These are phyloP conservation scores for Fusarium sterilihyphosum DNA, from an alignment of 2,329 filamentous ascomycete genomes.

Conservation along the genomic window DNA sequence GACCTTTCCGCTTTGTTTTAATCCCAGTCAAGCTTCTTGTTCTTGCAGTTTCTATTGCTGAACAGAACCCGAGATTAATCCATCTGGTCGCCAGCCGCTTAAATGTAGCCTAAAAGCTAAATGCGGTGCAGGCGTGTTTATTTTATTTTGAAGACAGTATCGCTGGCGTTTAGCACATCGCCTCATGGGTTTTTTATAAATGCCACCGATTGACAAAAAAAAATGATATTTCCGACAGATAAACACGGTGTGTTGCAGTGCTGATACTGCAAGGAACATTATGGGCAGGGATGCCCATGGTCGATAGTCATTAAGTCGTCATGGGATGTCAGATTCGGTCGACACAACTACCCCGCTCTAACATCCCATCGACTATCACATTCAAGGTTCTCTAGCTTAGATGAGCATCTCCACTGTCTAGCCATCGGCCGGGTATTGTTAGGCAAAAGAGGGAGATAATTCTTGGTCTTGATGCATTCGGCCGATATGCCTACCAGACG, in stretches of 20 bases:
- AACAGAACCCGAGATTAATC: too few species aligned
- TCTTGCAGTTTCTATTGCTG: too few species aligned
- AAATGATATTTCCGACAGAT: neutral
- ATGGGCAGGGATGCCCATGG: neutral
- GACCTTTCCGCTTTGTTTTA: neutral
- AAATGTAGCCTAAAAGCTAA: neutral
- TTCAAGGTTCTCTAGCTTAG: neutral
- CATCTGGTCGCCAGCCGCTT: neutral
- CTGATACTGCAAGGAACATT: neutral
- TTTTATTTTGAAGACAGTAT: neutral
- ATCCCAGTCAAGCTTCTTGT: too few species aligned
- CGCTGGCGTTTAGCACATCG: neutral
- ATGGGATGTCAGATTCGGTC: neutral
- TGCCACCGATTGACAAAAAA: neutral
- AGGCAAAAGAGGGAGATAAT: neutral
- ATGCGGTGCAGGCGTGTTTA: neutral
- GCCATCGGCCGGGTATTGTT: neutral
- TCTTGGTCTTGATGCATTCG: neutral
- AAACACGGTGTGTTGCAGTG: neutral
- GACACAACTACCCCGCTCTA: neutral
- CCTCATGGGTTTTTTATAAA: neutral
- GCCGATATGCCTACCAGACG: neutral
- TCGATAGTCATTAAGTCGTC: neutral
- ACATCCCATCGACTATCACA: neutral
- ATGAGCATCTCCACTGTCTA: neutral